A percentile compares a stretch with the other conserved stretches of the same genome.
Conservation (phyloP, 768 basidiomycete species). For the Hortiboletus flavorubellus region DNA sequence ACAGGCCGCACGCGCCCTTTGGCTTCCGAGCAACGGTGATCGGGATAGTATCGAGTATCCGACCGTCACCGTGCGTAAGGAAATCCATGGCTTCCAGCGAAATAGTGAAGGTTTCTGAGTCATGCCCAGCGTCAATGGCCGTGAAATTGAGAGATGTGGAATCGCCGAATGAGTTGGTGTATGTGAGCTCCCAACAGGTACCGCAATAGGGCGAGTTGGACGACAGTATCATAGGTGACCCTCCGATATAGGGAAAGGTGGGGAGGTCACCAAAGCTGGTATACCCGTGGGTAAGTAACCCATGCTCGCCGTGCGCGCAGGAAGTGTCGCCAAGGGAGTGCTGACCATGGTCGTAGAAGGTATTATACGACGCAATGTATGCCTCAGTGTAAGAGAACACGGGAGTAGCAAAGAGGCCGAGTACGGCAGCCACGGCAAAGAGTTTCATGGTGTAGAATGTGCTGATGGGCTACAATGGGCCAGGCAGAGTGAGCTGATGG, state of each 20-base stretch:
- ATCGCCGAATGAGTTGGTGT: constrained; percentile 28
- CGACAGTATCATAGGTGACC: constrained; percentile 45
- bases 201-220: constrained; percentile 56
- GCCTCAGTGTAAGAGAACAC: neutral
- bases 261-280: neutral
- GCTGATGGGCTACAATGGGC: neutral
- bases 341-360: constrained; percentile 45
- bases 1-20: constrained; percentile 10
- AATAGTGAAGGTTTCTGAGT: constrained; percentile 30
- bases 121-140: constrained; percentile 48
- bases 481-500: neutral
- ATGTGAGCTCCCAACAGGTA: constrained; percentile 58
- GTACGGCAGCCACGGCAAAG: neutral
- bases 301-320: constrained; percentile 50
- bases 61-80: constrained; percentile 33
- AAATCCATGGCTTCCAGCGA: constrained; percentile 34
- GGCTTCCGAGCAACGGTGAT: constrained; percentile 21
- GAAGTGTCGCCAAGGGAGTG: constrained; percentile 41
- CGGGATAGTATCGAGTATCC: constrained; percentile 25
- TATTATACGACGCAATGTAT: constrained; percentile 41
- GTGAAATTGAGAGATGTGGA: constrained; percentile 43
- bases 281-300: neutral
- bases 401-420: constrained; percentile 12
- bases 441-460: constrained; percentile 7
- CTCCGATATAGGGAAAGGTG: constrained; percentile 47